Percentiles rank a stretch among this genome's conserved stretches.
These are phyloP conservation scores for Termitomyces bulborhizus DNA, from an alignment of 768 basidiomycete species.

Conservation along the genomic window DNA sequence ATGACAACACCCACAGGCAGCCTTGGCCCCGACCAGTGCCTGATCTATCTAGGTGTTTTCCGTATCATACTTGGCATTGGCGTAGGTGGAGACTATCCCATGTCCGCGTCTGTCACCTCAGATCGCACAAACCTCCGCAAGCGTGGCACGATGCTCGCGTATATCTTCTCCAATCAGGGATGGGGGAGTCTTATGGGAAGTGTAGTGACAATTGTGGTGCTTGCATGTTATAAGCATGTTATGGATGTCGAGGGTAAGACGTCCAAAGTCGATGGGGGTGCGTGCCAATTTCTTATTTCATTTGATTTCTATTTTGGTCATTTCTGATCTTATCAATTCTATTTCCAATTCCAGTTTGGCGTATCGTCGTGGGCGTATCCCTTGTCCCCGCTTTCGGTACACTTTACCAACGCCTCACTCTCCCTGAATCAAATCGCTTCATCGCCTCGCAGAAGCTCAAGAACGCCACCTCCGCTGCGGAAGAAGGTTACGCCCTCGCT, in stretches of 20 bases:
- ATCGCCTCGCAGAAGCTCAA: constrained; percentile 33
- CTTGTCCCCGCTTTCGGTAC: constrained; percentile 70
- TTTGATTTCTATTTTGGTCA: neutral
- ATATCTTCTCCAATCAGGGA: constrained; percentile 73
- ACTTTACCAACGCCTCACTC: constrained; percentile 69
- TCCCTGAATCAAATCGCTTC: constrained; percentile 62
- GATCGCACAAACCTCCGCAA: constrained; percentile 62
- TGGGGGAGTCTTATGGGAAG: constrained; percentile 69
- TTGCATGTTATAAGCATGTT: constrained; percentile 54
- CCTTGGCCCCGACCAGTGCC: constrained; percentile 40
- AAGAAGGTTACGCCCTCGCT: constrained; percentile 21
- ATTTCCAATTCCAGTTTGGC: constrained; percentile 44
- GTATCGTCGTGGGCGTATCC: constrained; percentile 69
- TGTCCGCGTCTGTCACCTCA: constrained; percentile 64
- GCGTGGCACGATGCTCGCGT: constrained; percentile 68
- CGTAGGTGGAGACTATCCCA: constrained; percentile 76
- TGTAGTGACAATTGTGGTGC: constrained; percentile 56
- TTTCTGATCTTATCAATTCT: neutral
- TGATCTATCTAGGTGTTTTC: constrained; percentile 62
- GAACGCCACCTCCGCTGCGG: constrained; percentile 8
- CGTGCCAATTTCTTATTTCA: constrained; percentile 5
- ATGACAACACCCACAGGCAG: constrained; percentile 61
- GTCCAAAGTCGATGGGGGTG: constrained; percentile 66
- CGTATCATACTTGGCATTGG: constrained; percentile 74
- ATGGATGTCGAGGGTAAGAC: constrained; percentile 56